phyloP scores from a whole-genome alignment of 2,329 filamentous ascomycete genomes.

The Epichloe coenophiala region DNA sequence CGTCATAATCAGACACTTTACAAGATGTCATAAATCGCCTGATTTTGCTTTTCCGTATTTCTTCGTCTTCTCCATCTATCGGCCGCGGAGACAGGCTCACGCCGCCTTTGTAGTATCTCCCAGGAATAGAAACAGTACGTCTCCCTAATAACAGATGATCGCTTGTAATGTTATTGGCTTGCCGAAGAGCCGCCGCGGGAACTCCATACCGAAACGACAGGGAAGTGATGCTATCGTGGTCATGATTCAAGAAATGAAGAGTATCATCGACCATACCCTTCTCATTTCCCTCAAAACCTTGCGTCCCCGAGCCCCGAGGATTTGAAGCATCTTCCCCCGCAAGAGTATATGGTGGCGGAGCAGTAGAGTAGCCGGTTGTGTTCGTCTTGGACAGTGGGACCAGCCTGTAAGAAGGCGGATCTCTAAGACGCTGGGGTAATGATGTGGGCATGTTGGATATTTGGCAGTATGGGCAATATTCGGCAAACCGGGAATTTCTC shows the following conservation, averaged over 20 bases:
- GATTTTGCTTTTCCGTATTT: slow-evolving; percentile 54
- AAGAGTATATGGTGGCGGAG: slow-evolving; percentile 27
- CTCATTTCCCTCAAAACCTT: slow-evolving; percentile 9
- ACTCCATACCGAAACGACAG: slow-evolving; percentile 61
- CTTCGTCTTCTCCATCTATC: slow-evolving; percentile 62
- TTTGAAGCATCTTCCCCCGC: background rate
- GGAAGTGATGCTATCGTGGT: slow-evolving; percentile 52
- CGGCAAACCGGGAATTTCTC: slow-evolving; percentile 54
- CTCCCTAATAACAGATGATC: slow-evolving; percentile 60
- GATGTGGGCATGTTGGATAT: slow-evolving; percentile 45
- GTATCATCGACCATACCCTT: slow-evolving; percentile 43
- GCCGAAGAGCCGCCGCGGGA: slow-evolving; percentile 47
- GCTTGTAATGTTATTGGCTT: slow-evolving; percentile 54
- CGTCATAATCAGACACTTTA: slow-evolving; percentile 65
- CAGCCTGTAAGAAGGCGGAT: slow-evolving; percentile 52
- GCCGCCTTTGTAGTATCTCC: slow-evolving; percentile 52
- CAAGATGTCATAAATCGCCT: slow-evolving; percentile 67
- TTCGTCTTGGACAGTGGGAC: slow-evolving; percentile 16
- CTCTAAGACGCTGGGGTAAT: slow-evolving; percentile 48
- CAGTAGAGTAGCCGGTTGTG: slow-evolving; percentile 12
- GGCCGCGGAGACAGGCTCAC: slow-evolving; percentile 57
- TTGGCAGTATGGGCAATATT: slow-evolving; percentile 65
- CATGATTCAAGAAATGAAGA: slow-evolving; percentile 60
- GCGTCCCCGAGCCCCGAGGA: background rate
- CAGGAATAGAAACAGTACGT: slow-evolving; percentile 58